Evolutionary conservation across 441 rosid species (phyloP).

Genomic region (Arabidopsis hybrid): DNA sequence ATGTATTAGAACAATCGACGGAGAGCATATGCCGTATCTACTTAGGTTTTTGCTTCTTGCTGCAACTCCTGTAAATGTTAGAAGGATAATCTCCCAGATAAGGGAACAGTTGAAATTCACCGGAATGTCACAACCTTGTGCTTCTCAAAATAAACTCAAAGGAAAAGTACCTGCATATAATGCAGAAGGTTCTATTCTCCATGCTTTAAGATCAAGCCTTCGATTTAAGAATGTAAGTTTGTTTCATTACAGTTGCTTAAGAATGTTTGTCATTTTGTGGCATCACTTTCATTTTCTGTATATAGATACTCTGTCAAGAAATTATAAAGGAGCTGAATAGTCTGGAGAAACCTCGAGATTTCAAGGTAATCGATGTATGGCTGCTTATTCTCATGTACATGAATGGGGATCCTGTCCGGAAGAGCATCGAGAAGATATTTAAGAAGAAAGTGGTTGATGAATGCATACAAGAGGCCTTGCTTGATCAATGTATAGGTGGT

Average conservation of each 20-base stretch:
- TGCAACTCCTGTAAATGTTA: conserved; percentile 69
- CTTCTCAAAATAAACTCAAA: conserved; percentile 63
- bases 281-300: conserved; percentile 18
- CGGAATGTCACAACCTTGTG: conserved; percentile 55
- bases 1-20: conserved; percentile 75
- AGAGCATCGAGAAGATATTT: conserved; percentile 64
- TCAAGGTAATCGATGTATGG: conserved; percentile 85
- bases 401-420: conserved; percentile 69
- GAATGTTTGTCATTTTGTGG: conserved; percentile 23
- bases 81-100: conserved; percentile 75
- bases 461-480: conserved; percentile 66
- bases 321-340: conserved; percentile 71
- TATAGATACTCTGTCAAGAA: conserved; percentile 82
- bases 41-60: conserved; percentile 83
- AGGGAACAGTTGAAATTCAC: conserved; percentile 75
- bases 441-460: conserved; percentile 78
- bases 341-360: conserved; percentile 76
- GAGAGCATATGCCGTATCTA: conserved; percentile 76
- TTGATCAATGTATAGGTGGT: conserved; percentile 79
- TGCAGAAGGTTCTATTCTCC: conserved; percentile 73
- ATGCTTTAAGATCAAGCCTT: conserved; percentile 82
- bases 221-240: conserved; percentile 77
- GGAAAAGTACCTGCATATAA: conserved; percentile 62
- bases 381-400: conserved; percentile 70
- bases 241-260: conserved; percentile 20